phyloP scores from a whole-genome alignment of 164 flowering plant species.

The Santalum album region DNA sequence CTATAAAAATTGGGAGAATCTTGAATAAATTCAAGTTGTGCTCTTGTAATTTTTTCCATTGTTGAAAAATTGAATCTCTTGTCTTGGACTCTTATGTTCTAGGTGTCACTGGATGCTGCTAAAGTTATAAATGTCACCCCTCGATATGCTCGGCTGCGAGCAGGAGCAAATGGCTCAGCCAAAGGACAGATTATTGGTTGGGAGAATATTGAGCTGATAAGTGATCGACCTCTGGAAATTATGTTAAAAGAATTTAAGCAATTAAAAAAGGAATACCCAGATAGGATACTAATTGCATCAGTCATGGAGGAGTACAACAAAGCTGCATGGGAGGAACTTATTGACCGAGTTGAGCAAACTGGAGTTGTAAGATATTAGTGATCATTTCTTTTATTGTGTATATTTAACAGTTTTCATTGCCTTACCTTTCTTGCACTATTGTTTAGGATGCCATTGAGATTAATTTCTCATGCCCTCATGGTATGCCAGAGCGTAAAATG shows the following conservation, averaged over 20 bases:
- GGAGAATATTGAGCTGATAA: constrained; percentile 96
- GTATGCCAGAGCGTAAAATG: constrained; percentile 99
- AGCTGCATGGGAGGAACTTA: constrained; percentile 95
- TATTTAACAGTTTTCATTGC: constrained; percentile 1
- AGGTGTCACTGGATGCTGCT: constrained; percentile 90
- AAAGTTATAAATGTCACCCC: constrained; percentile 98
- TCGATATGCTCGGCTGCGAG: constrained; percentile 82
- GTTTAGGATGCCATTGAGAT: constrained; percentile 86
- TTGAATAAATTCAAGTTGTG: no score
- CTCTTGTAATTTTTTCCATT: no score
- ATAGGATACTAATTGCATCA: constrained; percentile 89
- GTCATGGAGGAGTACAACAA: constrained; percentile 96
- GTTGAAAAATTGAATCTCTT: neutral
- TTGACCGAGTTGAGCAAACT: constrained; percentile 89
- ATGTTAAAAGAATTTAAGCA: constrained; percentile 93
- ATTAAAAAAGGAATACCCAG: constrained; percentile 84
- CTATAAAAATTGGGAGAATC: no score
- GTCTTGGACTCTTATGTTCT: neutral
- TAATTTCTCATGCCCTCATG: constrained; percentile 98
- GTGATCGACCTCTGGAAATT: constrained; percentile 89
- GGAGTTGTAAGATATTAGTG: constrained; percentile 57
- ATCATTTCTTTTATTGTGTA: neutral
- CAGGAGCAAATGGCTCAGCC: constrained; percentile 75
- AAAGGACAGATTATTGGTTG: constrained; percentile 92
- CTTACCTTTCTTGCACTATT: constrained; percentile 3